These are phyloP conservation scores for Leccinum broughii DNA, from an alignment of 768 basidiomycete genomes.

Conservation along the genomic window DNA sequence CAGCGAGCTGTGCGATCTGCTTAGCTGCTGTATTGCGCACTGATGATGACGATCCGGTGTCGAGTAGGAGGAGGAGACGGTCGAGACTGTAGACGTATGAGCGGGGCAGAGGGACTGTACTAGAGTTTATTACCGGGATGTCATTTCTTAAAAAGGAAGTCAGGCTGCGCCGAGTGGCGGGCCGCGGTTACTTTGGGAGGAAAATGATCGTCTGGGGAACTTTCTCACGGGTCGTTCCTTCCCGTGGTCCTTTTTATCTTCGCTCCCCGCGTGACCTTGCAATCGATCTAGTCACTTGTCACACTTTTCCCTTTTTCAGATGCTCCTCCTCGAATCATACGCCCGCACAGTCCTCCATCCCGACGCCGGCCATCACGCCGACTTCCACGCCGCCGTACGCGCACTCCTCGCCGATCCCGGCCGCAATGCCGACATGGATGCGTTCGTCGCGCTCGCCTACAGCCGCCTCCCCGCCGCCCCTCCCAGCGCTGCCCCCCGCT, in stretches of 20 bases:
- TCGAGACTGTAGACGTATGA: conserved; percentile 66
- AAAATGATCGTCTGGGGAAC: conserved; percentile 49
- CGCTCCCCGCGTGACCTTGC: conserved; percentile 42
- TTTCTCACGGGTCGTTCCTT: conserved; percentile 47
- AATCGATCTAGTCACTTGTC: conserved; percentile 41
- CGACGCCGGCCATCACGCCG: conserved; percentile 1
- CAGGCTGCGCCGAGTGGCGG: conserved; percentile 52
- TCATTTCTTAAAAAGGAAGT: conserved; percentile 63
- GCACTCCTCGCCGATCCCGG: conserved; percentile 1
- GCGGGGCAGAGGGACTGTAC: not conserved
- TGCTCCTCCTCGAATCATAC: conserved; percentile 9
- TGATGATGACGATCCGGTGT: conserved; percentile 88
- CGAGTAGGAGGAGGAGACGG: conserved; percentile 92
- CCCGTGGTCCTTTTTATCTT: conserved; percentile 66
- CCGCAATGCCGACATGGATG: conserved; percentile 23
- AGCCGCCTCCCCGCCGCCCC: conserved; percentile 46
- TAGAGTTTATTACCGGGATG: conserved; percentile 59
- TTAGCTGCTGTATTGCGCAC: conserved; percentile 96
- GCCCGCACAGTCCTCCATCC: conserved; percentile 15
- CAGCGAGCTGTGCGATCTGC: conserved; percentile 90
- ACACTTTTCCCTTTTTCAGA: conserved; percentile 14
- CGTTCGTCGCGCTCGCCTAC: conserved; percentile 50
- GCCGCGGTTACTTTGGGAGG: conserved; percentile 45
- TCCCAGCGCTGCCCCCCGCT: conserved; percentile 38
- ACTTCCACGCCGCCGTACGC: conserved; percentile 14